phyloP scores from a whole-genome alignment of 768 basidiomycete genomes.

The Lactarius evosmus region DNA sequence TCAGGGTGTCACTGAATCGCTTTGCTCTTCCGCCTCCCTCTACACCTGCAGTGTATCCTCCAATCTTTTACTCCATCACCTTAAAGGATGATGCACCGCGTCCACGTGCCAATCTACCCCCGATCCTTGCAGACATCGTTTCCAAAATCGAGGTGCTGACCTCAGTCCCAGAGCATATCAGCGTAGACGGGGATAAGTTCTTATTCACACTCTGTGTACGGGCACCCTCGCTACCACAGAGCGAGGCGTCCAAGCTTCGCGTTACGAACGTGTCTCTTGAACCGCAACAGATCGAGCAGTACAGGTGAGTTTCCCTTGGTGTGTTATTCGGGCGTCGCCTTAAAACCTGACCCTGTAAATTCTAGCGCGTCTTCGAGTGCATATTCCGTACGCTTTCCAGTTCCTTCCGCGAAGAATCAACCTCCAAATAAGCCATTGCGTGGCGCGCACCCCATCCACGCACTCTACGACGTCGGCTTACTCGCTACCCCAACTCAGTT shows the following conservation, averaged over 20 bases:
- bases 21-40: conserved; percentile 42
- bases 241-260: conserved; percentile 53
- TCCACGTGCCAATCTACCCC: conserved; percentile 24
- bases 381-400: conserved; percentile 47
- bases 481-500: conserved; percentile 31
- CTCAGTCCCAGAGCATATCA: conserved; percentile 54
- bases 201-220: conserved; percentile 61
- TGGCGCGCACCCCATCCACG: conserved; percentile 47
- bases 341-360: neutral
- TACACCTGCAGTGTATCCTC: conserved; percentile 36
- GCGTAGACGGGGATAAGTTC: conserved; percentile 46
- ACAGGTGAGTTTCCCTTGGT: conserved; percentile 46
- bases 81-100: conserved; percentile 22
- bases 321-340: neutral
- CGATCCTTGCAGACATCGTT: conserved; percentile 52
- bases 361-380: conserved; percentile 38
- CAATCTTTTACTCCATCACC: conserved; percentile 36
- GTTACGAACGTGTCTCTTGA: conserved; percentile 55
- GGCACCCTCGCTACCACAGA: conserved; percentile 47
- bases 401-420: conserved; percentile 54
- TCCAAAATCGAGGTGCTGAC: conserved; percentile 63
- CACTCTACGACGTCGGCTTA: conserved; percentile 50
- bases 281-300: conserved; percentile 62
- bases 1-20: conserved; percentile 50
- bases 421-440: conserved; percentile 62